A percentile compares a stretch with the other conserved stretches of the same genome.
Evolutionary conservation across 225 moss, liverwort and hornwort genomes (phyloP).

Genomic region (Rhytidiadelphus loreus): DNA sequence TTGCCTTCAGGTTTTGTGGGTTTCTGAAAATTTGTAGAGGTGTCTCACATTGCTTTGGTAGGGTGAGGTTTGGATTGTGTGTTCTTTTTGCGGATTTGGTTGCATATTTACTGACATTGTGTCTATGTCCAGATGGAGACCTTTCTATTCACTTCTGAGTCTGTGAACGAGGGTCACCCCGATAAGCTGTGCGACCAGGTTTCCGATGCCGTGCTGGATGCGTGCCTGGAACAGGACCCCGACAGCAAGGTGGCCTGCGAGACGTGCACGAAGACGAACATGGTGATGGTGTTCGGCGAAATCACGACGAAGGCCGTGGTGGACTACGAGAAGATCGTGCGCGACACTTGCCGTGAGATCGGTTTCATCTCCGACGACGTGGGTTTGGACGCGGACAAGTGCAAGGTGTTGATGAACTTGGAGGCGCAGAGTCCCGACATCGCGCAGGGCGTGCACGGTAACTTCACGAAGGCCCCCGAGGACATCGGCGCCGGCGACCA

Average conservation of each 20-base stretch:
- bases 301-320: slow-evolving; percentile 77
- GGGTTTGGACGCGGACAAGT: slow-evolving; percentile 64
- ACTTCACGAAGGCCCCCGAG: slow-evolving; percentile 88
- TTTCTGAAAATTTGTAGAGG: neutral
- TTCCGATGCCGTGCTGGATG: slow-evolving; percentile 70
- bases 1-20: too few species aligned
- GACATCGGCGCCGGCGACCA: slow-evolving; percentile 88
- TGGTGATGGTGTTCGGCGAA: slow-evolving; percentile 91
- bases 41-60: neutral
- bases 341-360: slow-evolving; percentile 74
- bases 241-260: slow-evolving; percentile 87
- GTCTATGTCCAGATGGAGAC: slow-evolving; percentile 36
- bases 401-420: slow-evolving; percentile 75
- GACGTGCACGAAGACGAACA: slow-evolving; percentile 82
- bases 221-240: slow-evolving; percentile 71
- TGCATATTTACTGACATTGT: neutral
- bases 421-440: slow-evolving; percentile 89
- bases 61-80: neutral
- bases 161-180: slow-evolving; percentile 87
- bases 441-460: slow-evolving; percentile 79
- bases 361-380: slow-evolving; percentile 64
- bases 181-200: slow-evolving; percentile 87
- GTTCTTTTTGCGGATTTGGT: too few species aligned
- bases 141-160: slow-evolving; percentile 75
- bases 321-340: slow-evolving; percentile 86